These are phyloP conservation scores for Fusarium sp. DNA, from an alignment of 2,329 filamentous ascomycete species.

Conservation along the genomic window DNA sequence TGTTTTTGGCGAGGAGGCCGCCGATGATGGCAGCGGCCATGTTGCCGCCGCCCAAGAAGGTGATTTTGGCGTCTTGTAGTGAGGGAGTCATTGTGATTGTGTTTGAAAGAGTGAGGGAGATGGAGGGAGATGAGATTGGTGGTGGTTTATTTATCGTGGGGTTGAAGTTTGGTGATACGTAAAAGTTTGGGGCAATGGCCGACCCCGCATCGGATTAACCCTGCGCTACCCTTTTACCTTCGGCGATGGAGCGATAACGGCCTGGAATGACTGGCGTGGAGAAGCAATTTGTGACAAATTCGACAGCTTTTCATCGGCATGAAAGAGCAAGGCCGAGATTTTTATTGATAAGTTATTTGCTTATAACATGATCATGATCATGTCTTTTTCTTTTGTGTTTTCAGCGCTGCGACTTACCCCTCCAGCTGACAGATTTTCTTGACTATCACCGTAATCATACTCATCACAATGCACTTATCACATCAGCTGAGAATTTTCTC, in stretches of 20 bases:
- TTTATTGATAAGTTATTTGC: fast-evolving
- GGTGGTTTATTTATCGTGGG: conserved; percentile 17
- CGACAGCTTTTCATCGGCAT: not conserved
- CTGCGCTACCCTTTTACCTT: conserved; percentile 25
- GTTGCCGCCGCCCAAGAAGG: conserved; percentile 60
- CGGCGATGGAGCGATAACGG: conserved; percentile 24
- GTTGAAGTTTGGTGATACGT: conserved; percentile 17
- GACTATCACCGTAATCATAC: too few species aligned
- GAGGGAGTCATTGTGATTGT: conserved; percentile 39
- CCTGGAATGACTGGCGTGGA: not conserved
- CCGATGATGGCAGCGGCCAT: conserved; percentile 64
- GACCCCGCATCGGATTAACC: conserved; percentile 39
- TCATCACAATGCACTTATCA: fast-evolving
- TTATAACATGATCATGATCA: too few species aligned
- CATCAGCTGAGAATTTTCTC: not conserved
- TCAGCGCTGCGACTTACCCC: not conserved
- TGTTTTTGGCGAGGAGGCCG: conserved; percentile 57
- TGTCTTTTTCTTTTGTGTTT: too few species aligned
- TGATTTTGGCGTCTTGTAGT: conserved; percentile 49
- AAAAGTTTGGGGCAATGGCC: conserved; percentile 27
- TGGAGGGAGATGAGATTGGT: not conserved
- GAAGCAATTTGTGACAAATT: not conserved
- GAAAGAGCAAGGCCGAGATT: fast-evolving
- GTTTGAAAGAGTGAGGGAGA: not conserved
- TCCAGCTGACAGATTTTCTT: not conserved